These are phyloP conservation scores for Blastobotrys indianensis DNA, from an alignment of 1,139 yeast genomes.

Conservation along the genomic window DNA sequence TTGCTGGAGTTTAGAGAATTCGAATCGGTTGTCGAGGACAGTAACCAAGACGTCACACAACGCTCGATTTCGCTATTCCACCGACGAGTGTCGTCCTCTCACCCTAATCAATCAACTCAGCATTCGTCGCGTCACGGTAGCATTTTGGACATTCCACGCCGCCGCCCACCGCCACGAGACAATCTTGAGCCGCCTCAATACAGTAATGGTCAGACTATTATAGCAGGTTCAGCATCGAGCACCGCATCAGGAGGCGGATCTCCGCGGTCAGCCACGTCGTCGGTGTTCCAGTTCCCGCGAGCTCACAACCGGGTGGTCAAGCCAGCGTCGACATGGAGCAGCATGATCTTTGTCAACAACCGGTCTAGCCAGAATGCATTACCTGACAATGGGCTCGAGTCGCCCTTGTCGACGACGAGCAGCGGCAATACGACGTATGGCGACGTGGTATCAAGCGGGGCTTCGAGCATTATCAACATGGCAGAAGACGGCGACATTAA, in stretches of 20 bases:
- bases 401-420: constrained; percentile 4
- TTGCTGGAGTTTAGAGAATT: constrained; percentile 31
- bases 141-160: constrained; percentile 7
- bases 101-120: background rate
- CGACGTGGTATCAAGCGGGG: constrained; percentile 5
- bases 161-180: background rate
- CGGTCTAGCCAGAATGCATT: background rate
- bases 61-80: constrained; percentile 29
- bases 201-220: no score
- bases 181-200: background rate
- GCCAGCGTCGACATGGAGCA: constrained; percentile 16
- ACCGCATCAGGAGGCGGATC: constrained; percentile 7
- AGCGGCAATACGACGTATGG: constrained; percentile 4
- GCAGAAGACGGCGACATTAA: constrained; percentile 5
- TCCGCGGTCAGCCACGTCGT: constrained; percentile 4
- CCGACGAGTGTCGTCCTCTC: constrained; percentile 23
- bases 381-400: constrained; percentile 4
- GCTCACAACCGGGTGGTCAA: constrained; percentile 9
- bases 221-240: no score
- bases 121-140: background rate
- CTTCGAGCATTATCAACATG: constrained; percentile 3
- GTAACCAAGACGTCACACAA: constrained; percentile 13
- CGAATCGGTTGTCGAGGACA: constrained; percentile 28
- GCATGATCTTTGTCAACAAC: constrained; percentile 11
- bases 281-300: constrained; percentile 11